phyloP scores from a whole-genome alignment of 169 alveolate genomes.

The Plasmodium relictum region DNA sequence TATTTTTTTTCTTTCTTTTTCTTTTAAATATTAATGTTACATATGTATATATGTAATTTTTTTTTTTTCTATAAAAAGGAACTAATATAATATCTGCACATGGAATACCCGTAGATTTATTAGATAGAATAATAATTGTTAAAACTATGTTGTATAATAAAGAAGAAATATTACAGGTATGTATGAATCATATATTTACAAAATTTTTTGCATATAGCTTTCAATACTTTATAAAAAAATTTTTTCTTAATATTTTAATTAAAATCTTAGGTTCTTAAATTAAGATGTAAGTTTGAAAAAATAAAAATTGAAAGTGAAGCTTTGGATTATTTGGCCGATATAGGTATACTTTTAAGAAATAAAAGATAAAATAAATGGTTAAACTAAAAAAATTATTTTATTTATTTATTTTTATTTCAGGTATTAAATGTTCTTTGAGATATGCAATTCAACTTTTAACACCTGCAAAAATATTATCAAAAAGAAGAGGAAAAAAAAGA shows the following conservation, averaged over 20 bases:
- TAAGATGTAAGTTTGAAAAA: conserved; percentile 74
- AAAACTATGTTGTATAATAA: conserved; percentile 96
- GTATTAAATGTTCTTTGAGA: conserved; percentile 60
- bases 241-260: conserved; percentile 1
- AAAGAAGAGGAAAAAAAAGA: conserved; percentile 90
- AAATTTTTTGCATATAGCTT: not conserved
- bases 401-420: conserved; percentile 23
- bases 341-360: conserved; percentile 86
- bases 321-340: conserved; percentile 61
- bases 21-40: not conserved
- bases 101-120: conserved; percentile 98
- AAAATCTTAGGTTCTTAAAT: conserved; percentile 62
- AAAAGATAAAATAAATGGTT: conserved; percentile 94
- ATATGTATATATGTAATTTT: conserved; percentile 71
- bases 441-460: conserved; percentile 94
- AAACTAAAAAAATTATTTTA: conserved; percentile 80
- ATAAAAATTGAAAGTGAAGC: conserved; percentile 71
- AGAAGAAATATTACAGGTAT: conserved; percentile 88
- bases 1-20: conserved; percentile 5
- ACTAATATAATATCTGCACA: conserved; percentile 97
- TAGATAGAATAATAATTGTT: conserved; percentile 97
- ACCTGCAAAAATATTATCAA: conserved; percentile 96
- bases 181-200: not conserved
- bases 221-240: not conserved
- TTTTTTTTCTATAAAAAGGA: conserved; percentile 86